Evolutionary conservation across 2,329 filamentous ascomycete species (phyloP).

Genomic region (Parastagonospora avenae): DNA sequence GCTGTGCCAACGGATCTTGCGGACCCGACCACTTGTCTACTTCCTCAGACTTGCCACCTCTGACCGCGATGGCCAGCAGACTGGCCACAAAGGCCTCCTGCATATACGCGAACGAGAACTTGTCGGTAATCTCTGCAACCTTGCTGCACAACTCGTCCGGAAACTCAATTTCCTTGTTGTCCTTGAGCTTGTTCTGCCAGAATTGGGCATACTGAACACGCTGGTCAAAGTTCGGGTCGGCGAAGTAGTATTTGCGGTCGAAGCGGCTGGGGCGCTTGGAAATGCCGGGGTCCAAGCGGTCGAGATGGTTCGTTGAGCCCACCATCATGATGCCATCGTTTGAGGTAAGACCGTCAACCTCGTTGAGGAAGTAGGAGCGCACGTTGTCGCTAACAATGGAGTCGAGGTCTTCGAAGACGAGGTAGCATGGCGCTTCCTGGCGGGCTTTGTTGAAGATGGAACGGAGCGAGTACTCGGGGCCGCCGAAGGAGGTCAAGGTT

Average conservation of each 20-base stretch:
- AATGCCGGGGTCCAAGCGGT: conserved; percentile 69
- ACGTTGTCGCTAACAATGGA: conserved; percentile 65
- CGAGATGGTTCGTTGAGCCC: conserved; percentile 68
- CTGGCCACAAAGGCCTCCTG: conserved; percentile 52
- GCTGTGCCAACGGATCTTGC: conserved; percentile 26
- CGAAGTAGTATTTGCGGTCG: conserved; percentile 55
- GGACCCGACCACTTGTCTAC: conserved; percentile 33
- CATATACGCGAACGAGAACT: conserved; percentile 55
- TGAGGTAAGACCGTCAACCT: conserved; percentile 70
- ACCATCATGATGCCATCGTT: conserved; percentile 76
- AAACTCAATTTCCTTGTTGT: conserved; percentile 47
- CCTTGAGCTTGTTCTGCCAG: conserved; percentile 51
- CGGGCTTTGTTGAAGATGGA: conserved; percentile 58
- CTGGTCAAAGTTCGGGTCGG: conserved; percentile 46
- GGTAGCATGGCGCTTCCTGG: conserved; percentile 67
- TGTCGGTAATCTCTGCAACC: conserved; percentile 50
- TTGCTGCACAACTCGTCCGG: conserved; percentile 47
- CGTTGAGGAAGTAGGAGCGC: conserved; percentile 73
- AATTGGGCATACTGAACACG: conserved; percentile 51
- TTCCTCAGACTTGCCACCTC: conserved; percentile 12
- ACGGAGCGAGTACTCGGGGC: conserved; percentile 59
- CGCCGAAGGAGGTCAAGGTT: conserved; percentile 50
- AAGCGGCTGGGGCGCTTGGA: conserved; percentile 54
- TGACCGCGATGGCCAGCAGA: conserved; percentile 44
- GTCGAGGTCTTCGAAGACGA: conserved; percentile 75